Conservation (phyloP, 2,329 filamentous ascomycete genomes). For the Cucurbitaria berberidis region DNA sequence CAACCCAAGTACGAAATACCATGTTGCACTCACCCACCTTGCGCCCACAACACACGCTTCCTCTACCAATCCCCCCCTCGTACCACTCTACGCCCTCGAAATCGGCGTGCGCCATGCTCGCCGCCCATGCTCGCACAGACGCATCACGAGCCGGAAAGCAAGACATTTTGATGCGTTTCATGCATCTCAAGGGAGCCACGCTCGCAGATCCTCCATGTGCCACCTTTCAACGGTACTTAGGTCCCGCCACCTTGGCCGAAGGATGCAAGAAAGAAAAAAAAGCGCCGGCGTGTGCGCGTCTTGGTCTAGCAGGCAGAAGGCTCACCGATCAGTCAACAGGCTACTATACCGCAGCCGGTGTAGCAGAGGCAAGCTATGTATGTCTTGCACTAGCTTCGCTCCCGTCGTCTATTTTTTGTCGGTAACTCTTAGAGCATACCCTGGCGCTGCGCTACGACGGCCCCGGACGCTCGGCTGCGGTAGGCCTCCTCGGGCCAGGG, state of each 20-base stretch:
- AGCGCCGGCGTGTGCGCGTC: slow-evolving; percentile 13
- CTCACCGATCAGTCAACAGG: slow-evolving; percentile 19
- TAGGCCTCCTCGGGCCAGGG: background rate
- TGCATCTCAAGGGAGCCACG: slow-evolving; percentile 1
- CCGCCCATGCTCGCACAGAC: slow-evolving; percentile 10
- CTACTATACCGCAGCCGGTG: slow-evolving; percentile 26
- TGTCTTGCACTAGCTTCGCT: slow-evolving; percentile 32
- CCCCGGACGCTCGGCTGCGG: slow-evolving; percentile 22
- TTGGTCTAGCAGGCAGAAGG: slow-evolving; percentile 2
- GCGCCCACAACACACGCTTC: background rate
- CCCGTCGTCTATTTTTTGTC: slow-evolving; percentile 2
- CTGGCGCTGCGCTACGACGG: slow-evolving; percentile 19
- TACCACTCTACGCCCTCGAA: background rate
- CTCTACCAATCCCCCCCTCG: background rate
- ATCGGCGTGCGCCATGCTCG: background rate
- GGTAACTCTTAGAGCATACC: slow-evolving; percentile 9
- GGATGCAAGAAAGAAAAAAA: slow-evolving; percentile 17
- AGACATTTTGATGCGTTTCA: background rate
- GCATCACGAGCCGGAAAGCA: background rate
- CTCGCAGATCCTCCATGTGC: slow-evolving; percentile 2
- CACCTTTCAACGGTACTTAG: slow-evolving; percentile 4
- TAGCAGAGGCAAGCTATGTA: slow-evolving; percentile 17
- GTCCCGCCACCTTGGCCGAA: slow-evolving; percentile 38
- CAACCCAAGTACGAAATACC: background rate
- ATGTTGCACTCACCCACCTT: slow-evolving; percentile 4